Conservation (phyloP, 805 yeast species). For the Candida maris region DNA sequence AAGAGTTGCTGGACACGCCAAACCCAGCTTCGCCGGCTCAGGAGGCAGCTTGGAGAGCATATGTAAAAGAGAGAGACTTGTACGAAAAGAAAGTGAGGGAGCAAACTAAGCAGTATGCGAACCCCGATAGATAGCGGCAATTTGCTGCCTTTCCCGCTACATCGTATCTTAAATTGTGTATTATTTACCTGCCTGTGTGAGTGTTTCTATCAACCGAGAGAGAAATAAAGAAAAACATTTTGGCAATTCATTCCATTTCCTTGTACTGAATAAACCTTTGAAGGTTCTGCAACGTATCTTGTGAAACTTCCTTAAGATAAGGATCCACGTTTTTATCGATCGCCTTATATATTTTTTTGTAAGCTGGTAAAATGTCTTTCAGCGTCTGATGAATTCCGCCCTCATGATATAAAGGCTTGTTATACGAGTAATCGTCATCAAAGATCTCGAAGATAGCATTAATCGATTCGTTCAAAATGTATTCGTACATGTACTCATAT, state of each 20-base stretch:
- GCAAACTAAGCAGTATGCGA: slow-evolving; percentile 72
- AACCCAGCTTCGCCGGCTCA: slow-evolving; percentile 97
- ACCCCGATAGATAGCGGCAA: slow-evolving; percentile 25
- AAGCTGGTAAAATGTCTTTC: slow-evolving; percentile 39
- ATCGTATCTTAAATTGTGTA: no score
- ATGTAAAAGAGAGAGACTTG: slow-evolving; percentile 57
- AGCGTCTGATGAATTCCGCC: slow-evolving; percentile 45
- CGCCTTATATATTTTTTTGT: slow-evolving; percentile 52
- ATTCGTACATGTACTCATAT: slow-evolving; percentile 24
- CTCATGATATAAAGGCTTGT: slow-evolving; percentile 60
- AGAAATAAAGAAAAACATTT: no score
- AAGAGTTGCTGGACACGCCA: slow-evolving; percentile 84
- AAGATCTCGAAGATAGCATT: slow-evolving; percentile 74
- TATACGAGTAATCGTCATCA: slow-evolving; percentile 73
- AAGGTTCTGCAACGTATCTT: slow-evolving; percentile 63
- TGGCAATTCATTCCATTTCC: slow-evolving; percentile 34
- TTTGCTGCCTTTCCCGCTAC: no score
- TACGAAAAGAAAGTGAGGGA: slow-evolving; percentile 77
- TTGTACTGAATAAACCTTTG: slow-evolving; percentile 80
- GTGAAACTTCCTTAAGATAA: slow-evolving; percentile 57
- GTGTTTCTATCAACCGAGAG: no score
- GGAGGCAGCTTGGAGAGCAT: slow-evolving; percentile 93
- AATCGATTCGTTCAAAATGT: slow-evolving; percentile 49
- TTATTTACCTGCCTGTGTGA: no score
- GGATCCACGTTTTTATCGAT: slow-evolving; percentile 63